Conservation (phyloP, 805 yeast species). For the Candida insectorum region DNA sequence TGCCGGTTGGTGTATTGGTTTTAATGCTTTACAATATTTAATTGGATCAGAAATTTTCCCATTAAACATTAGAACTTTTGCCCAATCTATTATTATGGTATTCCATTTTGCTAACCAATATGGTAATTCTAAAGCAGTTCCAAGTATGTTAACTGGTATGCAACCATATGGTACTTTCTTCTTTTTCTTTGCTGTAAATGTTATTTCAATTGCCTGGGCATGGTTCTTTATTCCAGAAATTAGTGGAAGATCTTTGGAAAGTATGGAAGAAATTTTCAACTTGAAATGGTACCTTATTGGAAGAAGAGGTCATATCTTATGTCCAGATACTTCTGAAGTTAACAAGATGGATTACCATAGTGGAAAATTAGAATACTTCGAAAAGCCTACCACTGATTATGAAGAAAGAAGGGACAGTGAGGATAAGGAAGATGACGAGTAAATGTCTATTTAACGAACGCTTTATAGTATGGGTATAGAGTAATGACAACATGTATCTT, state of each 20-base stretch:
- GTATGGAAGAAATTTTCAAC: slow-evolving; percentile 49
- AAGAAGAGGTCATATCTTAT: slow-evolving; percentile 48
- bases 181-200: slow-evolving; percentile 44
- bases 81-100: slow-evolving; percentile 50
- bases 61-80: slow-evolving; percentile 45
- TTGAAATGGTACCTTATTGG: slow-evolving; percentile 60
- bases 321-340: slow-evolving; percentile 49
- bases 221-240: slow-evolving; percentile 53
- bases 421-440: slow-evolving; percentile 3
- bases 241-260: slow-evolving; percentile 48
- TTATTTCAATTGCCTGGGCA: slow-evolving; percentile 41
- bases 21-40: slow-evolving; percentile 54
- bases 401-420: slow-evolving; percentile 12
- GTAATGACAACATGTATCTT: too few relatives aligned
- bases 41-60: slow-evolving; percentile 56
- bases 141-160: slow-evolving; percentile 47
- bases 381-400: slow-evolving; percentile 6
- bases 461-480: too few relatives aligned
- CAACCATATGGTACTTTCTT: slow-evolving; percentile 49
- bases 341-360: slow-evolving; percentile 23
- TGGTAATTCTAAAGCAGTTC: slow-evolving; percentile 55
- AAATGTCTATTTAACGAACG: too few relatives aligned
- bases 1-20: slow-evolving; percentile 58
- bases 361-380: slow-evolving; percentile 14
- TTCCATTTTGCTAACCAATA: slow-evolving; percentile 57